These are phyloP conservation scores for Parietaria judaica DNA, from an alignment of 306 rosid genomes.

Conservation along the genomic window DNA sequence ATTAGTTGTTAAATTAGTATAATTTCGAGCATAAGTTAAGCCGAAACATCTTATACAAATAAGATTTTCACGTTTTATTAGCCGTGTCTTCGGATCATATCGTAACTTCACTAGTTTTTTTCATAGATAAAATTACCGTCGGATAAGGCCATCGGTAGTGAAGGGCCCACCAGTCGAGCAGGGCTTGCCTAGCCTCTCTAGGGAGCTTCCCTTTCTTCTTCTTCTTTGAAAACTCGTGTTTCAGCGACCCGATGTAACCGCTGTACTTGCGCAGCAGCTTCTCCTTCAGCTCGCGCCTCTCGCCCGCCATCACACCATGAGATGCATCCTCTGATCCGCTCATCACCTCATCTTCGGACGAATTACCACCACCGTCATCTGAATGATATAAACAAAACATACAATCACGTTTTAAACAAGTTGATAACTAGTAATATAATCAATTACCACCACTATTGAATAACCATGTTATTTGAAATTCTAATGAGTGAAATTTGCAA, in stretches of 20 bases:
- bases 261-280: constrained; percentile 48
- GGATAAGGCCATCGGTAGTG: constrained; percentile 88
- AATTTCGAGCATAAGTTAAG: too few species aligned
- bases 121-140: constrained; percentile 24
- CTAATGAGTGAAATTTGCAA: too few species aligned
- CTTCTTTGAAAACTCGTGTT: constrained; percentile 56
- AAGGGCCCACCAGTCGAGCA: constrained; percentile 68
- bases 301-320: constrained; percentile 13
- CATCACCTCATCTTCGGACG: constrained; percentile 32
- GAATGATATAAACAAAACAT: neutral
- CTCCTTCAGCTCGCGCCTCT: constrained; percentile 52
- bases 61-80: too few species aligned
- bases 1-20: too few species aligned
- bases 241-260: constrained; percentile 52
- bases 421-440: too few species aligned
- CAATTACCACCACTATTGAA: too few species aligned
- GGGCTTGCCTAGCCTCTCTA: constrained; percentile 50
- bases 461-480: too few species aligned
- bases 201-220: constrained; percentile 61
- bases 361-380: constrained; percentile 31
- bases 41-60: too few species aligned
- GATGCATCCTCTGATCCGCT: constrained; percentile 32
- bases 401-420: too few species aligned
- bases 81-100: neutral
- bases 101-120: too few species aligned